phyloP scores from a whole-genome alignment of 371 early-diverging fungal genomes.

The Syncephalis fuscata region DNA sequence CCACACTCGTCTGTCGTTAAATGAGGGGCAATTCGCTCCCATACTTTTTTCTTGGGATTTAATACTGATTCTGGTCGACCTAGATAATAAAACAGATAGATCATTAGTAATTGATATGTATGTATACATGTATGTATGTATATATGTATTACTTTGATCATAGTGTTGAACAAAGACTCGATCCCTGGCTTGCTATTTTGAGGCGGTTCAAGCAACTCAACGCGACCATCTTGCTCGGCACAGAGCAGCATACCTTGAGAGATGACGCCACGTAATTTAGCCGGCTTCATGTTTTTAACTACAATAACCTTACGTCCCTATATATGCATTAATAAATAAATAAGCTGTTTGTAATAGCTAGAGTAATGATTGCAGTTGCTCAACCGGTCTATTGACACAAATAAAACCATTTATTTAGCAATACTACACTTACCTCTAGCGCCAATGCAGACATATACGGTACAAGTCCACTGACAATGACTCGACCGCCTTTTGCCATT shows the following conservation, averaged over 20 bases:
- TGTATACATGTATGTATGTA: too few relatives aligned
- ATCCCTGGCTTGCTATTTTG: conserved; percentile 22
- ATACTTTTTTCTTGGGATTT: background rate
- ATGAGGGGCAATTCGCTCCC: background rate
- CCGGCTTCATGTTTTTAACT: conserved; percentile 37
- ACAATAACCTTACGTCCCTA: conserved; percentile 26
- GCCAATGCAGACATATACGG: conserved; percentile 25
- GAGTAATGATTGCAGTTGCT: conserved; percentile 10
- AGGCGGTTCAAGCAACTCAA: conserved; percentile 25
- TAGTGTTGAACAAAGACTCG: conserved; percentile 10
- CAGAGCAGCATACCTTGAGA: conserved; percentile 42
- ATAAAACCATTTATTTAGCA: too few relatives aligned
- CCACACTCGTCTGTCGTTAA: background rate
- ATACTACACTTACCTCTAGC: conserved; percentile 8
- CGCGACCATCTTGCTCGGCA: conserved; percentile 17
- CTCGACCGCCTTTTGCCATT: conserved; percentile 20
- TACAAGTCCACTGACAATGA: conserved; percentile 64
- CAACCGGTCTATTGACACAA: too few relatives aligned
- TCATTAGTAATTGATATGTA: too few relatives aligned
- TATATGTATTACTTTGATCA: too few relatives aligned
- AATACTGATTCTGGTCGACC: background rate
- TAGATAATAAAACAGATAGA: background rate
- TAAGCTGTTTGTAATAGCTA: background rate
- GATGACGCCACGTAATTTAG: conserved; percentile 32
- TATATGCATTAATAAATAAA: conserved; percentile 3